Base-by-base conservation (phyloP, 1,139 yeast species). In the Pneumocystis wakefieldiae region DNA sequence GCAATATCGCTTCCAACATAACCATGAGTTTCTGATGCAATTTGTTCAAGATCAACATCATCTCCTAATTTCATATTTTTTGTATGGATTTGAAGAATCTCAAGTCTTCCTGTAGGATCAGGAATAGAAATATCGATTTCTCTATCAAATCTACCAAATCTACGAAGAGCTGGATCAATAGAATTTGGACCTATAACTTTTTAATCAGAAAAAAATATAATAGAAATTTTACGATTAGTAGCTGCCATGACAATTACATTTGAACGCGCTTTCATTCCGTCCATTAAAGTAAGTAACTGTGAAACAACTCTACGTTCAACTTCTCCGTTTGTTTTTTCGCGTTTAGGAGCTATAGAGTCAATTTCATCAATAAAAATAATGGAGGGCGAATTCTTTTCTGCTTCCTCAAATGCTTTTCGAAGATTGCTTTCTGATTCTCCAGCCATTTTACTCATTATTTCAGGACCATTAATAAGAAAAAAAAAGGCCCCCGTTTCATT, bases 291-390 rank as follows among this genome's bases (percentile, higher is more conserved):
- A 74, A 92, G 83, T 73, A 92, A 82, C 79, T 92, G 98, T 37
- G 97, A 91, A 66, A 92, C 98, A 66, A 92, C 98, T 80, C 99
- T 87, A 79, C 98, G 86, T 76, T 86, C 91, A 70, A 94, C 98
- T 78, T 94, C 99, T 79, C 99, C 98, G 74, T 92, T 92, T 64
- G 98, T 91, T 84, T 94, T 94, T 80, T 92, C 98, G 81, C 99
- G 89, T 85, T 92, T 92, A 75, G 98, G 98, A 64, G 99, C 98
- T 73, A 92, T 94, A 15, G 97, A 91, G 75, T 92, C 99, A 70
- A 92, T 94, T 78, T 92, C 99, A 78, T 92, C 99, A 72, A 92
- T 92, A 78, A 92, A 94, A 69, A 92, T 92, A 72, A 92, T 92
- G 10, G 98, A 84, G 37, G 98, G 98, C 19, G 97, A 92, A 75